Base-by-base conservation (phyloP, 768 basidiomycete species). In the Hygrocybe coccinea region DNA sequence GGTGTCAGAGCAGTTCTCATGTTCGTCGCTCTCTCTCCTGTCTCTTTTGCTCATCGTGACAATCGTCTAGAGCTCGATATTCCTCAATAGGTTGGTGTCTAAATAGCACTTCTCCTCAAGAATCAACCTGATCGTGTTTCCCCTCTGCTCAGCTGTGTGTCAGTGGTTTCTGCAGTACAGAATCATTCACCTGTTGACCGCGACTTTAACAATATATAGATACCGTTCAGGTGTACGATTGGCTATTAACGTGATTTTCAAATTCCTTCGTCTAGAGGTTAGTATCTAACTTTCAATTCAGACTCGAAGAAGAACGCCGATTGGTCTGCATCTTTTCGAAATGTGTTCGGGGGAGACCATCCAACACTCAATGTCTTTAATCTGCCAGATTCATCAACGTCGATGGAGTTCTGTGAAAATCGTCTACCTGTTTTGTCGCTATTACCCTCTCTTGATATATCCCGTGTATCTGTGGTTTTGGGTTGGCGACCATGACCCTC, bases 391-490 rank as follows among this genome's bases (percentile, higher is more conserved):
- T 29, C 60, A 64, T 44, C 57, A 46, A 25, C 43, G 61, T 12
- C 61, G 56, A 24, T 63, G 65, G 62, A 64, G 44, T 33, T 59
- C 61, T 8, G 58, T 64, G 19, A 67, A 65, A 54, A 39, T 61
- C 25, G 59, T 63, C 3, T 68, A 59, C 48, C 57, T 68, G 3
- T 47, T 59, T 24, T 67, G 67, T 52, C 61, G 67, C 22, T 69
- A 69, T 46, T 65, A 67, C 52, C 66, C 67, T 10, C 53, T 69
- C 41, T 12, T 66, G 5, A 46, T 52, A 22, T 65, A 60, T 56
- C 66, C 66, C 10, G 25, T 67, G 25, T 60, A 56, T 38, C 56
- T 66, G 22, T 69, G 67, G 67, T 62, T 58, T 22, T 62, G 64
- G 54, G 56, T 65, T 14, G 55, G 55, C 3, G 46, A 66, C 47